Conservation (phyloP, 805 yeast species). For the Sugiyamaella boreocaroliniensis region DNA sequence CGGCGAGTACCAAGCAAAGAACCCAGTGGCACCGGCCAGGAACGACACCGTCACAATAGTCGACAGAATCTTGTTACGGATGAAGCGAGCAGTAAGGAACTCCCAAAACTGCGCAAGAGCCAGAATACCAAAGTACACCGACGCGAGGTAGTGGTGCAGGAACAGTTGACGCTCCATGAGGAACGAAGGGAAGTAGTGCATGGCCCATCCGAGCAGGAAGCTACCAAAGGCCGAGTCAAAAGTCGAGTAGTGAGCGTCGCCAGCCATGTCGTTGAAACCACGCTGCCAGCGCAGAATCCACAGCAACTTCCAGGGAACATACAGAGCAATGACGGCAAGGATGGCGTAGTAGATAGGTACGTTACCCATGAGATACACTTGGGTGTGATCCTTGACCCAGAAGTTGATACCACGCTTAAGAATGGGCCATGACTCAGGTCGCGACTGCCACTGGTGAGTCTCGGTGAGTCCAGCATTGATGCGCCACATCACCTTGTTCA, state of each 20-base stretch:
- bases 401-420: constrained; percentile 52
- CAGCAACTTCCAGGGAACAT: constrained; percentile 24
- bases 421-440: constrained; percentile 61
- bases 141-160: constrained; percentile 89
- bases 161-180: constrained; percentile 91
- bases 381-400: constrained; percentile 40
- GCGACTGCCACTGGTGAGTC: constrained; percentile 44
- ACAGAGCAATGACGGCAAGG: constrained; percentile 28
- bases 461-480: constrained; percentile 42
- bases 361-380: constrained; percentile 61
- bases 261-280: constrained; percentile 28
- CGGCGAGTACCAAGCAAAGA: constrained; percentile 61
- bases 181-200: constrained; percentile 55
- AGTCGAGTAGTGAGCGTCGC: constrained; percentile 22
- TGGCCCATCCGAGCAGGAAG: constrained; percentile 48
- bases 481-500: constrained; percentile 51
- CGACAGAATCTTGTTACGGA: constrained; percentile 39
- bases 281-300: constrained; percentile 36
- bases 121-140: constrained; percentile 79
- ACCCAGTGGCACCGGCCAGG: constrained; percentile 43
- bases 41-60: constrained; percentile 43
- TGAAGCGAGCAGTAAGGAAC: constrained; percentile 25
- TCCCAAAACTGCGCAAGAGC: constrained; percentile 58
- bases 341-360: constrained; percentile 48
- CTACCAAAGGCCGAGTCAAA: constrained; percentile 36